phyloP scores from a whole-genome alignment of 1,139 yeast genomes.

The Geotrichum reessii region DNA sequence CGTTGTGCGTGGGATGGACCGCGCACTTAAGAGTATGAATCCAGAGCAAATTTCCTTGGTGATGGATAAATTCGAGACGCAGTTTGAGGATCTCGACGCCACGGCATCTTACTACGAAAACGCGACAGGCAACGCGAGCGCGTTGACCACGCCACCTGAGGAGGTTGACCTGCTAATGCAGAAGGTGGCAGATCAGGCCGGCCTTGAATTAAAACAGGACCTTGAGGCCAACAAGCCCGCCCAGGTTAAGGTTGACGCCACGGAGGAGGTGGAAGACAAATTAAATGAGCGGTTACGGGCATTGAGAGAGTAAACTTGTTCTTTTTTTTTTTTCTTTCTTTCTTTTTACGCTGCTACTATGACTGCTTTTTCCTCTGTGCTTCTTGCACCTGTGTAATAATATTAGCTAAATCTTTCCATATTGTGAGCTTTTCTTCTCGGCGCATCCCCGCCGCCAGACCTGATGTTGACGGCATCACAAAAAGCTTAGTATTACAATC shows the following conservation, averaged over 20 bases:
- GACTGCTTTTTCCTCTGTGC: not conserved
- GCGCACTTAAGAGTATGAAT: constrained; percentile 93
- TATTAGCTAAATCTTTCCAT: constrained; percentile 40
- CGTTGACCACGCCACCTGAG: constrained; percentile 87
- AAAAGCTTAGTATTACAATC: constrained; percentile 34
- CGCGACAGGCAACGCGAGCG: constrained; percentile 84
- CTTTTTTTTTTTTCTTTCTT: too few relatives aligned
- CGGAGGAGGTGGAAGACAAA: constrained; percentile 79
- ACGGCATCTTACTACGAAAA: constrained; percentile 88
- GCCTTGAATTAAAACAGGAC: constrained; percentile 84
- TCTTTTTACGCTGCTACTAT: too few relatives aligned
- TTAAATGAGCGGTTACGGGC: constrained; percentile 87
- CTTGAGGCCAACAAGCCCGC: constrained; percentile 45
- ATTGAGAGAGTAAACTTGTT: constrained; percentile 44
- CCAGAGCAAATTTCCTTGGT: constrained; percentile 81
- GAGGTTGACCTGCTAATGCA: constrained; percentile 89
- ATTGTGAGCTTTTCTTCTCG: constrained; percentile 43
- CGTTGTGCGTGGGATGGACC: constrained; percentile 94
- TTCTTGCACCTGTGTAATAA: not conserved
- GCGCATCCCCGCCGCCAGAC: constrained; percentile 56
- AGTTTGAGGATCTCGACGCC: constrained; percentile 94
- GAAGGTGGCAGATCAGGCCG: constrained; percentile 97
- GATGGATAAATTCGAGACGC: constrained; percentile 95
- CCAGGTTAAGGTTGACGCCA: constrained; percentile 42
- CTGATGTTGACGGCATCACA: constrained; percentile 73